phyloP scores from a whole-genome alignment of 2,329 filamentous ascomycete species.

The Ceratocystis cacaofunesta region DNA sequence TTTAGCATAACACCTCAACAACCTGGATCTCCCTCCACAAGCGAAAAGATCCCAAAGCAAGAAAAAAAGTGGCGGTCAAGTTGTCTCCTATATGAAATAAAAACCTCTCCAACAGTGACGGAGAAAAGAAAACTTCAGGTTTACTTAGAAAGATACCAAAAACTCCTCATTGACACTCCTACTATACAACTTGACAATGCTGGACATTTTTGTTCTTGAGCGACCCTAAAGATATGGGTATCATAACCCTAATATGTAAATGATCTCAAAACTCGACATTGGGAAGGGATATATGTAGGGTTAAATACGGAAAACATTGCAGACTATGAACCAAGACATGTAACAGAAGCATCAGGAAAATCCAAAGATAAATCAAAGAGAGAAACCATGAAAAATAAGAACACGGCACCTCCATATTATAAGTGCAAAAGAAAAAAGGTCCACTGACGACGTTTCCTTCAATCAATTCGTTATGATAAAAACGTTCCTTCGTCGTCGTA shows the following conservation, averaged over 20 bases:
- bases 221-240: too few relatives aligned
- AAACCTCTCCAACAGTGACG: too few relatives aligned
- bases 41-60: not conserved
- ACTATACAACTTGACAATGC: too few relatives aligned
- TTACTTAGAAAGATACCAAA: too few relatives aligned
- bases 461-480: not conserved
- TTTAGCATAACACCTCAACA: too few relatives aligned
- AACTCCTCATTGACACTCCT: too few relatives aligned
- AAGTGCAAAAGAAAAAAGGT: not conserved
- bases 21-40: not conserved
- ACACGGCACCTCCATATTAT: not conserved
- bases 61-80: not conserved
- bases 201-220: too few relatives aligned
- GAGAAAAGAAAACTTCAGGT: too few relatives aligned
- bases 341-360: not conserved
- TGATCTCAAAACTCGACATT: not conserved
- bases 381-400: not conserved
- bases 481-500: not conserved
- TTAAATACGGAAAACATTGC: constrained; percentile 1
- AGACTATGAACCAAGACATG: not conserved
- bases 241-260: too few relatives aligned
- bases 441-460: not conserved
- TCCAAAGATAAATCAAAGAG: not conserved
- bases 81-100: not conserved
- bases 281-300: not conserved